Conservation (phyloP, 1,139 yeast species). For the Saccharomycopsis crataegensis region DNA sequence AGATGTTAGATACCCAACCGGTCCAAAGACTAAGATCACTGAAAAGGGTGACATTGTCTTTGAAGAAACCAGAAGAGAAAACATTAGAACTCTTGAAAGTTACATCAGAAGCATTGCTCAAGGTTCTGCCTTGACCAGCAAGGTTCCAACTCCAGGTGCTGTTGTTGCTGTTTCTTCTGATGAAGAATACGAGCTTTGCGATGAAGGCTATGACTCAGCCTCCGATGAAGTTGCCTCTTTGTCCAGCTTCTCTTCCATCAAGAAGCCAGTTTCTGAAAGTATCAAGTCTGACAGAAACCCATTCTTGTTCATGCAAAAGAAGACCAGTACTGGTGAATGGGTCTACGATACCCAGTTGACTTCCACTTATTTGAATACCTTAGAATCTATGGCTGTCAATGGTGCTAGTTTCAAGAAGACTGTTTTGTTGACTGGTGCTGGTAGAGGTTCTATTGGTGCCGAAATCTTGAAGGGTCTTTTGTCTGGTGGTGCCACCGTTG, state of each 20-base stretch:
- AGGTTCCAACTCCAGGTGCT: constrained; percentile 27
- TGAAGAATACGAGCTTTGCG: constrained; percentile 25
- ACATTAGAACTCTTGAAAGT: constrained; percentile 91
- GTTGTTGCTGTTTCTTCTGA: constrained; percentile 6
- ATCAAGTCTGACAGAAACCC: constrained; percentile 86
- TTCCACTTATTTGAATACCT: constrained; percentile 74
- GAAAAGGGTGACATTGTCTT: constrained; percentile 81
- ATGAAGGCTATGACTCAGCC: constrained; percentile 44
- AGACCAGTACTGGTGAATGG: constrained; percentile 70
- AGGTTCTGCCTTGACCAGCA: constrained; percentile 80
- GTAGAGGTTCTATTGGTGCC: constrained; percentile 98
- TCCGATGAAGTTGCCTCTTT: constrained; percentile 80
- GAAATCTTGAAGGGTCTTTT: constrained; percentile 91
- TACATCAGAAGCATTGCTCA: constrained; percentile 95
- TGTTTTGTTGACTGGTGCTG: constrained; percentile 95
- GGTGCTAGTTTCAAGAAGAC: constrained; percentile 88
- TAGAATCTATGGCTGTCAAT: constrained; percentile 86
- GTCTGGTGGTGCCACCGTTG: constrained; percentile 96
- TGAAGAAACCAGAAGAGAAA: constrained; percentile 79
- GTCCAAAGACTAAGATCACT: constrained; percentile 86
- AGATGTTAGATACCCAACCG: constrained; percentile 90
- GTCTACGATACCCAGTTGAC: constrained; percentile 74
- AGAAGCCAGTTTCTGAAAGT: constrained; percentile 65
- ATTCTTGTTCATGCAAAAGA: constrained; percentile 84
- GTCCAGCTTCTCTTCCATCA: constrained; percentile 61